Base-by-base conservation (phyloP, 2,329 filamentous ascomycete genomes). In the Nemania bipapillata region DNA sequence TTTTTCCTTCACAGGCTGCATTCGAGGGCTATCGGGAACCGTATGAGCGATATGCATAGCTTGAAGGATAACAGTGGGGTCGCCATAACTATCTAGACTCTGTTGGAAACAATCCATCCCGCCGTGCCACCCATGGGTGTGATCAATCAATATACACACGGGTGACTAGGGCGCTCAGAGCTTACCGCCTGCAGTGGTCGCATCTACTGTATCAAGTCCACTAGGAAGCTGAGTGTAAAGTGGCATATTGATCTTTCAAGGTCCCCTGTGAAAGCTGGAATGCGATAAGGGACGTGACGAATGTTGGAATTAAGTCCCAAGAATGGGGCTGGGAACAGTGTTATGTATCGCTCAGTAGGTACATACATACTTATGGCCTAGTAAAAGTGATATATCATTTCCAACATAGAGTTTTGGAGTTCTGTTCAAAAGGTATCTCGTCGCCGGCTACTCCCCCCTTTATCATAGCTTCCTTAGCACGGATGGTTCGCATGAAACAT, bases 171-270 rank as follows among this genome's bases (percentile, higher is more conserved):
- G 11, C 11, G n/a, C n/a, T 5, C 12, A 17, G 7, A 45, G n/a
- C 37, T 6, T n/a, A 58, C 55, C 55, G 1, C 55, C 55, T 32
- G 40, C 37, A 47, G 47, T 58, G 40, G 47, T 11, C 15, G 47
- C 26, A 32, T 58, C 55, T 20, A 32, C 55, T 8, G 24, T 20
- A 15, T 47, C 40, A 32, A 58, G 15, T 5, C 8, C 15, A 7
- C 5, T 32, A 8, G 55, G 55, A 15, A 58, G 55, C 15, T 60
- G 5, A 5, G 57, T 42, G 24, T 53, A 54, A 22, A 52, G 47
- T 1, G 55, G 55, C 55, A 58, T 45, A 12, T 42, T 17, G 37
- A 17, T 12, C 8, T n/a, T n/a, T n/a, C n/a, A 42, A 42, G 15
- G n/a, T 17, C 37, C 5, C 15, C 12, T 5, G 37, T 2, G 37